phyloP scores from a whole-genome alignment of 2,329 filamentous ascomycete genomes.

The Xylariaceae sp. region DNA sequence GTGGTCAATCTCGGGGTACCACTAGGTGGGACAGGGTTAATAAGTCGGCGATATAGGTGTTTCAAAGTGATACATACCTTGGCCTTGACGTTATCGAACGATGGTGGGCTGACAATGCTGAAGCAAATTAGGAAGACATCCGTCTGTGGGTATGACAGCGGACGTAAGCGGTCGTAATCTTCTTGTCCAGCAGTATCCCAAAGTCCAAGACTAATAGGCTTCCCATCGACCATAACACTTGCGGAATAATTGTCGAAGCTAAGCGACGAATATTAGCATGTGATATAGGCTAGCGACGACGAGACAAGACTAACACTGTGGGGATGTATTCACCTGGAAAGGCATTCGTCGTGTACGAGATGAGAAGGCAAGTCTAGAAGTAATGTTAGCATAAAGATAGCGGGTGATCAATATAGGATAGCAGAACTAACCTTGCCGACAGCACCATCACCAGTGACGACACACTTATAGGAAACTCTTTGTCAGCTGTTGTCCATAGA shows the following conservation, averaged over 20 bases:
- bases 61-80: constrained; percentile 69
- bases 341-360: constrained; percentile 98
- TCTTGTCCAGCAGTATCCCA: constrained; percentile 99
- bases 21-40: constrained; percentile 59
- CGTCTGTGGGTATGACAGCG: constrained; percentile 96
- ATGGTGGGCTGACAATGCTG: constrained; percentile 95
- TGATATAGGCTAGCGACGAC: constrained; percentile 6
- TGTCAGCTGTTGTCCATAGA: constrained; percentile 45
- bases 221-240: constrained; percentile 98
- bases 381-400: not conserved
- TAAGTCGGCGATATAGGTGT: not conserved
- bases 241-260: constrained; percentile 99
- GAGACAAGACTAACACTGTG: constrained; percentile 74
- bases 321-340: constrained; percentile 99
- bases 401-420: not conserved
- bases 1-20: constrained; percentile 97
- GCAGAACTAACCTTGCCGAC: constrained; percentile 84
- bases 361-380: constrained; percentile 90
- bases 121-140: constrained; percentile 99
- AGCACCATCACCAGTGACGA: constrained; percentile 98
- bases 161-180: constrained; percentile 94
- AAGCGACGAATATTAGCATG: constrained; percentile 30
- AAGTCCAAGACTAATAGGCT: constrained; percentile 93
- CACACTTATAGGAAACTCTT: constrained; percentile 69
- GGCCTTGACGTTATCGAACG: constrained; percentile 98